Percentiles rank a stretch among this genome's conserved stretches.
Evolutionary conservation across 1,284 basidiomycete species (phyloP).

Genomic region (Ustilago bromivora): DNA sequence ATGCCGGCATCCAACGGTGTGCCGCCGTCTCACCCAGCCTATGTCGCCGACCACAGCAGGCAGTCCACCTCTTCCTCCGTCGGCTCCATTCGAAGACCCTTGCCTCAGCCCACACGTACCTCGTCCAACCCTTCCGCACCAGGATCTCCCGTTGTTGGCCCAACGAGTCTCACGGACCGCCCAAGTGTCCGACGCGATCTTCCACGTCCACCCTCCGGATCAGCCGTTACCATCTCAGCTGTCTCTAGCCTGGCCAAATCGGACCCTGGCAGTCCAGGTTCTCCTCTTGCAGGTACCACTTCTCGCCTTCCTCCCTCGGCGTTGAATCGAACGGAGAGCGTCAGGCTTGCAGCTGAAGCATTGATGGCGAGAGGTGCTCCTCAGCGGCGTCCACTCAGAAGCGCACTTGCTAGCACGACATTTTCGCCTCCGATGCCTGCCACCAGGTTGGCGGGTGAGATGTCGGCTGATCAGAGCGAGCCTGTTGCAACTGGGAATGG

Average conservation of each 20-base stretch:
- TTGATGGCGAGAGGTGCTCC: slow-evolving; percentile 60
- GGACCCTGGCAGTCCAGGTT: slow-evolving; percentile 29
- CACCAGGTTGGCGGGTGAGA: slow-evolving; percentile 21
- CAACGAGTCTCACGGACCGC: slow-evolving; percentile 23
- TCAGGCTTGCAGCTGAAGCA: slow-evolving; percentile 60
- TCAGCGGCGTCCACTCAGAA: slow-evolving; percentile 44
- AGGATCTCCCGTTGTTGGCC: slow-evolving; percentile 26
- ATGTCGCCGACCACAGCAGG: slow-evolving; percentile 35
- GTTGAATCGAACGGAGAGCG: slow-evolving; percentile 55
- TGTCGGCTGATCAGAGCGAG: slow-evolving; percentile 45
- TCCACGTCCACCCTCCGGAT: slow-evolving; percentile 40
- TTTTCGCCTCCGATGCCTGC: slow-evolving; percentile 42
- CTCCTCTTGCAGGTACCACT: slow-evolving; percentile 23
- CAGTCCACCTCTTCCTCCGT: slow-evolving; percentile 50
- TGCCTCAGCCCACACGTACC: slow-evolving; percentile 47
- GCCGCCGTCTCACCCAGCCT: slow-evolving; percentile 15
- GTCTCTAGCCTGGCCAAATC: slow-evolving; percentile 21
- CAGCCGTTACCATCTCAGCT: slow-evolving; percentile 38
- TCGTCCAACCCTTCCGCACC: slow-evolving; percentile 45
- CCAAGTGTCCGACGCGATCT: slow-evolving; percentile 42
- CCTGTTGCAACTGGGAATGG: slow-evolving; percentile 22
- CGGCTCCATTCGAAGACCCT: slow-evolving; percentile 36
- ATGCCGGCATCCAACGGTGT: slow-evolving; percentile 13
- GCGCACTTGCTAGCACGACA: slow-evolving; percentile 41
- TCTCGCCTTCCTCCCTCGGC: slow-evolving; percentile 34